Evolutionary conservation across 2,329 filamentous ascomycete species (phyloP).

Genomic region (Sodiomyces alkalinus): DNA sequence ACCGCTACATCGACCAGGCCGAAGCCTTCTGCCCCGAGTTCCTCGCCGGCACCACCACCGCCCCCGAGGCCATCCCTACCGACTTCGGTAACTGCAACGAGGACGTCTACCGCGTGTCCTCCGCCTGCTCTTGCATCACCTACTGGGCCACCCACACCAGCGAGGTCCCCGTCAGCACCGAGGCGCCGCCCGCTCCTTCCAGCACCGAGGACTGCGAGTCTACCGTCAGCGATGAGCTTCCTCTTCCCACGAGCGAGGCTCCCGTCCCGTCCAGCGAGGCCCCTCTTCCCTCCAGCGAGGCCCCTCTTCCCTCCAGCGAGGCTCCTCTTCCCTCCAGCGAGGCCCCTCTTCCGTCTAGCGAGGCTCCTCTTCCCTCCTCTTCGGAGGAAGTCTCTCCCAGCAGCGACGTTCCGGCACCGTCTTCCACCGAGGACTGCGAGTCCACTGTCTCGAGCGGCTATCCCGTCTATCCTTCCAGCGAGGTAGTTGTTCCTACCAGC

Average conservation of each 20-base stretch:
- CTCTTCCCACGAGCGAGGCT: background rate
- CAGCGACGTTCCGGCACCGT: background rate
- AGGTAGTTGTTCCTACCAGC: no score
- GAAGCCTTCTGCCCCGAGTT: slow-evolving; percentile 16
- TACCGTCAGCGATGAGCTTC: background rate
- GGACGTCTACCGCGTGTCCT: slow-evolving; percentile 10
- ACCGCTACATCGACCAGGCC: slow-evolving; percentile 14
- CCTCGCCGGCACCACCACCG: slow-evolving; percentile 14
- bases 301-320: background rate
- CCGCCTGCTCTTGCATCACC: slow-evolving; percentile 21
- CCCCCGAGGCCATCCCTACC: slow-evolving; percentile 13
- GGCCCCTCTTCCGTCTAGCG: background rate
- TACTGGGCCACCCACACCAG: slow-evolving; percentile 9
- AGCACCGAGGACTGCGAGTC: slow-evolving; percentile 1
- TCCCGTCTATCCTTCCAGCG: no score
- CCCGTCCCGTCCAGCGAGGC: background rate
- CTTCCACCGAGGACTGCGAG: background rate
- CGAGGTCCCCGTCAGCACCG: background rate
- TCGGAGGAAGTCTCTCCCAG: background rate
- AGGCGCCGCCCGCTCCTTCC: background rate
- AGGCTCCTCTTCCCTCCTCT: background rate
- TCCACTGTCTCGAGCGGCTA: background rate
- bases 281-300: slow-evolving; percentile 1
- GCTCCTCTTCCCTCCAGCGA: background rate
- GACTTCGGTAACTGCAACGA: slow-evolving; percentile 15